Evolutionary conservation across 1,284 basidiomycete species (phyloP).

Genomic region (Cryptococcus sp.): DNA sequence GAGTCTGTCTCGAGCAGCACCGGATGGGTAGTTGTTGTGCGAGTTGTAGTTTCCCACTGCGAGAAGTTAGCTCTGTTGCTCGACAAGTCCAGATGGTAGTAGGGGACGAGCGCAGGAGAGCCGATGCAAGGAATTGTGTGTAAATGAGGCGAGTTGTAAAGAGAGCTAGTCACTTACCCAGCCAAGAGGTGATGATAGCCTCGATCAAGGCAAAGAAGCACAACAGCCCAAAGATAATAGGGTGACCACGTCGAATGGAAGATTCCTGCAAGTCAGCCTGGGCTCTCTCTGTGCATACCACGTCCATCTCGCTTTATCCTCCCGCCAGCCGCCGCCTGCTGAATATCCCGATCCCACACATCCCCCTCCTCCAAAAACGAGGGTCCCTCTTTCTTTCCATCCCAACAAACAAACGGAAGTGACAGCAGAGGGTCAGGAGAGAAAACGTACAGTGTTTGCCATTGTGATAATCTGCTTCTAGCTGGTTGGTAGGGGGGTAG

Average conservation of each 20-base stretch:
- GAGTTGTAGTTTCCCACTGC: conserved; percentile 31
- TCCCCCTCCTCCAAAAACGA: too few species aligned
- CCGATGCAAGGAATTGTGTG: too few species aligned
- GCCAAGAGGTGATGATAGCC: conserved; percentile 39
- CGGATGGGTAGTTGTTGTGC: conserved; percentile 31
- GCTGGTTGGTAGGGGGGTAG: background rate
- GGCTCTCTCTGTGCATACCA: background rate
- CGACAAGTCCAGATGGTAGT: too few species aligned
- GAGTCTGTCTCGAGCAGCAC: conserved; percentile 37
- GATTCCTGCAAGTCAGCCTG: conserved; percentile 15
- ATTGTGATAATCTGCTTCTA: conserved; percentile 8
- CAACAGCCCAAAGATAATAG: conserved; percentile 38
- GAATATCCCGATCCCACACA: too few species aligned
- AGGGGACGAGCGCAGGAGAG: too few species aligned
- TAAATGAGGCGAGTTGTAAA: too few species aligned
- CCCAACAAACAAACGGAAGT: too few species aligned
- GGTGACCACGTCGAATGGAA: conserved; percentile 38
- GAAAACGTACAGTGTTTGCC: conserved; percentile 22
- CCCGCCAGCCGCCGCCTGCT: too few species aligned
- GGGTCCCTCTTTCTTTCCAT: too few species aligned
- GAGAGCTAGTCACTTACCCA: conserved; percentile 22
- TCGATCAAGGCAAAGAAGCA: conserved; percentile 42
- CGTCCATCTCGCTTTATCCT: too few species aligned
- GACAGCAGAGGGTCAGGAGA: background rate
- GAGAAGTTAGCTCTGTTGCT: background rate